Evolutionary conservation across 495 filamentous ascomycete genomes (phyloP).

Genomic region (Extremus antarcticus): DNA sequence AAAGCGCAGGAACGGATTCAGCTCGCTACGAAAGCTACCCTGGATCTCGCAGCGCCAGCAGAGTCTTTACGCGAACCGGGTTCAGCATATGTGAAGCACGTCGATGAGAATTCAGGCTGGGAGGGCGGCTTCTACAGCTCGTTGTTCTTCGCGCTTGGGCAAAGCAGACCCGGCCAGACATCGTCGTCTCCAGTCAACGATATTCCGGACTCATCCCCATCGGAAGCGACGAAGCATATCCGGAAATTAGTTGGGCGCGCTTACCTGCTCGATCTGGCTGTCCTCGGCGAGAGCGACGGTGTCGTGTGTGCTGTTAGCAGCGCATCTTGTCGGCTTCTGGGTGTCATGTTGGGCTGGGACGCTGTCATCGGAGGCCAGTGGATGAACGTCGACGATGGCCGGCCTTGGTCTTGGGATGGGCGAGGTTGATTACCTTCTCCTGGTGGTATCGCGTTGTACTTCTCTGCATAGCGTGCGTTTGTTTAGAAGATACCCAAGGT

Average conservation of each 20-base stretch:
- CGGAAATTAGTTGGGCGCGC: slow-evolving; percentile 55
- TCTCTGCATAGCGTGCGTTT: neutral
- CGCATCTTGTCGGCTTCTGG: slow-evolving; percentile 55
- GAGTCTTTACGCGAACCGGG: slow-evolving; percentile 26
- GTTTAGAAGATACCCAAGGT: neutral
- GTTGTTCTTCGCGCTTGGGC: slow-evolving; percentile 59
- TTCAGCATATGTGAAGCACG: slow-evolving; percentile 41
- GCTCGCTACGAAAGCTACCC: slow-evolving; percentile 47
- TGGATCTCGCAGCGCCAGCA: slow-evolving; percentile 24
- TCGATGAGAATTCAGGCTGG: slow-evolving; percentile 60
- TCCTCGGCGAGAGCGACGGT: slow-evolving; percentile 50
- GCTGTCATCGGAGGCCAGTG: slow-evolving; percentile 46
- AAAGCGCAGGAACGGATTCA: slow-evolving; percentile 56
- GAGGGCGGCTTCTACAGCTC: slow-evolving; percentile 62
- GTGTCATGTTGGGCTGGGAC: slow-evolving; percentile 74
- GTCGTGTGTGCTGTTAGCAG: slow-evolving; percentile 58
- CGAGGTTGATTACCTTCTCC: neutral
- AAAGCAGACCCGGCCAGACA: slow-evolving; percentile 1
- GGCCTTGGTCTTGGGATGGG: slow-evolving; percentile 16
- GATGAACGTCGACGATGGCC: slow-evolving; percentile 61
- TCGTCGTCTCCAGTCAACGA: neutral
- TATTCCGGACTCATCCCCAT: slow-evolving; percentile 12
- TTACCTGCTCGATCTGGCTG: slow-evolving; percentile 62
- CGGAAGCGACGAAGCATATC: slow-evolving; percentile 44
- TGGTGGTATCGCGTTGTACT: neutral